phyloP scores from a whole-genome alignment of 176 grass and related monocot species.

The Phoenix roebelenii region DNA sequence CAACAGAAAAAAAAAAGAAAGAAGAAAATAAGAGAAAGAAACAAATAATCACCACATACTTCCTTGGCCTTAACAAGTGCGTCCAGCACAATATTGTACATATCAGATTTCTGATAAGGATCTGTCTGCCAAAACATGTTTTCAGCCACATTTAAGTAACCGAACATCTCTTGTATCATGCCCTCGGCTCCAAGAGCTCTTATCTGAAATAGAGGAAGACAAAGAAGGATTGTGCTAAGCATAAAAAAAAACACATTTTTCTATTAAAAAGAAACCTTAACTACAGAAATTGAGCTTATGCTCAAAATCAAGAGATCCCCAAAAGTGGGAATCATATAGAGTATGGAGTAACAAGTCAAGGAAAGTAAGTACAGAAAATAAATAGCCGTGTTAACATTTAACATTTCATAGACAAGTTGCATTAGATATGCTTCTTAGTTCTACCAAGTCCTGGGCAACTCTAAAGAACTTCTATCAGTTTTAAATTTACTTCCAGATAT shows the following conservation, averaged over 20 bases:
- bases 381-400: too few relatives aligned
- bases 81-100: constrained; percentile 52
- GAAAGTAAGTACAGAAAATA: too few relatives aligned
- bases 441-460: too few relatives aligned
- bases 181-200: constrained; percentile 77
- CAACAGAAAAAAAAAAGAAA: not conserved
- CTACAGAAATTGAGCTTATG: too few relatives aligned
- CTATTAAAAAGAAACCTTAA: too few relatives aligned
- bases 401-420: too few relatives aligned
- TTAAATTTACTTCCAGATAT: too few relatives aligned
- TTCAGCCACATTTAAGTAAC: constrained; percentile 69
- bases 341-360: too few relatives aligned
- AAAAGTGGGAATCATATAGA: too few relatives aligned
- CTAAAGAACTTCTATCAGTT: too few relatives aligned
- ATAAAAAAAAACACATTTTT: constrained; percentile 5
- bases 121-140: constrained; percentile 38
- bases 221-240: constrained; percentile 4
- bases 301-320: too few relatives aligned
- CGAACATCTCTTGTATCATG: constrained; percentile 83
- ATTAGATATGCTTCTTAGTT: too few relatives aligned
- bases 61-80: constrained; percentile 51
- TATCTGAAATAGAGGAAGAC: constrained; percentile 34
- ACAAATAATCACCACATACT: constrained; percentile 34
- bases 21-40: not conserved
- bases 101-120: constrained; percentile 48